These are phyloP conservation scores for Austroboletus niveus DNA, from an alignment of 1,284 basidiomycete species.

Conservation along the genomic window DNA sequence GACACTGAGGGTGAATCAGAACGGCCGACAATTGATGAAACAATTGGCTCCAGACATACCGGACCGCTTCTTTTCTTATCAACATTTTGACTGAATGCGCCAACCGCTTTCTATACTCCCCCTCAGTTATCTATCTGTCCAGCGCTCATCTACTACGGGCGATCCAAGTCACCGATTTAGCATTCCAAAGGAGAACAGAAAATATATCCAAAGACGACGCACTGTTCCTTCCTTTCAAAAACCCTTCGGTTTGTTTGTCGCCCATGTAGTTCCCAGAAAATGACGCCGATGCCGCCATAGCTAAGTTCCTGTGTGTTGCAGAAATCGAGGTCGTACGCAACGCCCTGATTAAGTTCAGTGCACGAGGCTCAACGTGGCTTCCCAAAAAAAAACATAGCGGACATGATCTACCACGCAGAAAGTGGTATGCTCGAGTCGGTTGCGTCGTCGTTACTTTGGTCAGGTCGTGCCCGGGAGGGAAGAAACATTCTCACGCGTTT, in stretches of 20 bases:
- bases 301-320: slow-evolving; percentile 92
- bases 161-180: too few species aligned
- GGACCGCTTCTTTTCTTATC: slow-evolving; percentile 81
- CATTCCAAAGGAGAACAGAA: too few species aligned
- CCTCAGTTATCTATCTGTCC: slow-evolving; percentile 72
- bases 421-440: too few species aligned
- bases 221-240: slow-evolving; percentile 88
- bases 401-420: too few species aligned
- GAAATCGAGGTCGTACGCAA: slow-evolving; percentile 67
- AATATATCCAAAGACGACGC: slow-evolving; percentile 19
- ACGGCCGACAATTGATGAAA: neutral
- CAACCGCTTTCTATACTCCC: too few species aligned
- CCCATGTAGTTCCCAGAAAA: slow-evolving; percentile 85
- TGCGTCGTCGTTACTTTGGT: too few species aligned
- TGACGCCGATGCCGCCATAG: slow-evolving; percentile 87
- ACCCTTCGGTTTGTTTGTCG: slow-evolving; percentile 82
- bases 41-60: slow-evolving; percentile 37
- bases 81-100: slow-evolving; percentile 78
- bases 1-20: neutral
- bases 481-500: too few species aligned
- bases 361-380: too few species aligned
- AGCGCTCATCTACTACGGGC: too few species aligned
- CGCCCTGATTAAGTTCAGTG: too few species aligned
- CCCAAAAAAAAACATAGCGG: too few species aligned
- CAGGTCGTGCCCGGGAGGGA: too few species aligned